Evolutionary conservation across 1,139 yeast genomes (phyloP).

Genomic region (Lodderomyces margitis): DNA sequence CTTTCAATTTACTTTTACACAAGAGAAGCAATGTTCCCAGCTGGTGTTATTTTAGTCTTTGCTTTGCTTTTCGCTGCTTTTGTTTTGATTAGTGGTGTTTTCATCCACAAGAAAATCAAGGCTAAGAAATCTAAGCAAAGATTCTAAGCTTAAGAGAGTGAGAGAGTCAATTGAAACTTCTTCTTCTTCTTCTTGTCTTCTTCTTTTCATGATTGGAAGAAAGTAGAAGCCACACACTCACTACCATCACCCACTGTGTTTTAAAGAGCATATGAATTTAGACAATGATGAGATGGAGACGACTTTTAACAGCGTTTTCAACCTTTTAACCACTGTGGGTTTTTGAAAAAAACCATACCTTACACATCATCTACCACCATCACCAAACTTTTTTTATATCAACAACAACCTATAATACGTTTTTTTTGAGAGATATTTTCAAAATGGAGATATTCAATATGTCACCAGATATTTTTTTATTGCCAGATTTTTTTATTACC

Average conservation of each 20-base stretch:
- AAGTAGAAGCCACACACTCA: too few relatives aligned
- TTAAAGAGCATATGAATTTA: too few relatives aligned
- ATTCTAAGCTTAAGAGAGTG: slow-evolving; percentile 43
- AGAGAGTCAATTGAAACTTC: too few relatives aligned
- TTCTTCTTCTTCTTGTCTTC: too few relatives aligned
- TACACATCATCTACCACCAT: too few relatives aligned
- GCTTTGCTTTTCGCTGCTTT: slow-evolving; percentile 45
- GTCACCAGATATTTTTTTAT: not conserved
- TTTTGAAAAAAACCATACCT: too few relatives aligned
- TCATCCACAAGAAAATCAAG: slow-evolving; percentile 38
- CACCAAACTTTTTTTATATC: not conserved
- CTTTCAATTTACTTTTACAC: slow-evolving; percentile 3
- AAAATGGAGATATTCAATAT: too few relatives aligned
- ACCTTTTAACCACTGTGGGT: not conserved
- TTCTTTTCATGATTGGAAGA: too few relatives aligned
- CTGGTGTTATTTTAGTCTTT: slow-evolving; percentile 53
- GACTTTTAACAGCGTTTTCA: too few relatives aligned
- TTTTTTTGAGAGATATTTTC: too few relatives aligned
- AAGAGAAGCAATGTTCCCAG: slow-evolving; percentile 40
- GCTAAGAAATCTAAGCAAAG: slow-evolving; percentile 48
- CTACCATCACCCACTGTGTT: too few relatives aligned
- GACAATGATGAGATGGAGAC: too few relatives aligned
- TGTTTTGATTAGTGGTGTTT: slow-evolving; percentile 35
- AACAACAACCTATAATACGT: not conserved
- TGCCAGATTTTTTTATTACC: not conserved